Percentiles rank a stretch among this genome's conserved stretches.
These are phyloP conservation scores for Platanus orientalis DNA, from an alignment of 164 flowering plant species.

Conservation along the genomic window DNA sequence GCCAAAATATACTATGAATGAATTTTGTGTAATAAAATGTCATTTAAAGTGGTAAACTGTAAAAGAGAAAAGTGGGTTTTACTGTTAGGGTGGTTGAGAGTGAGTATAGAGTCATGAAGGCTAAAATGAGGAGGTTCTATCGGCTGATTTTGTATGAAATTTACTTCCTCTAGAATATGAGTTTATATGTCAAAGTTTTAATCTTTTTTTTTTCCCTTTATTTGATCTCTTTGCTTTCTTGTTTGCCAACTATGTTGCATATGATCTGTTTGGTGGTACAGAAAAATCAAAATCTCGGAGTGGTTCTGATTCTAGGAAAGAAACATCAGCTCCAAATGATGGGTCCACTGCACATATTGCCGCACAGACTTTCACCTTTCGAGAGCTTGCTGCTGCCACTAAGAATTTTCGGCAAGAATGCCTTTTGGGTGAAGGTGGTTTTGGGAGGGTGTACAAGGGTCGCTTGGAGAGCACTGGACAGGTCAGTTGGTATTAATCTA, in stretches of 20 bases:
- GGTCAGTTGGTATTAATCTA: conserved; percentile 28
- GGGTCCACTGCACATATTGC: conserved; percentile 64
- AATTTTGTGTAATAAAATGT: too few relatives aligned
- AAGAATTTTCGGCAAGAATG: conserved; percentile 76
- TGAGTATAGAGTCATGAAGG: background rate
- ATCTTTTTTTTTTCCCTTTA: conserved; percentile 16
- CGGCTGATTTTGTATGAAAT: background rate
- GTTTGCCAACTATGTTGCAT: background rate
- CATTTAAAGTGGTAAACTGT: background rate
- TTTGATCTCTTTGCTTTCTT: background rate
- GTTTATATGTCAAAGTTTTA: background rate
- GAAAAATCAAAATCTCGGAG: conserved; percentile 55
- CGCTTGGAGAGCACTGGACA: conserved; percentile 75
- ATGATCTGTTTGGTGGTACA: conserved; percentile 20
- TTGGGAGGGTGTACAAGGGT: conserved; percentile 90
- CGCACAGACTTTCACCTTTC: conserved; percentile 78
- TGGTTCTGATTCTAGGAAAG: conserved; percentile 61
- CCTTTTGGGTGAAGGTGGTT: conserved; percentile 89
- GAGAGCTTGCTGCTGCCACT: conserved; percentile 83
- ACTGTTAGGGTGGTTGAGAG: background rate
- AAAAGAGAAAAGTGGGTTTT: background rate
- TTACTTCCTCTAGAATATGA: background rate
- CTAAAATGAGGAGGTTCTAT: background rate
- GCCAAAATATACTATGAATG: background rate
- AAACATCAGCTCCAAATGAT: conserved; percentile 43